phyloP scores from a whole-genome alignment of 352 stramenopile species.

The Phytophthora quininea region DNA sequence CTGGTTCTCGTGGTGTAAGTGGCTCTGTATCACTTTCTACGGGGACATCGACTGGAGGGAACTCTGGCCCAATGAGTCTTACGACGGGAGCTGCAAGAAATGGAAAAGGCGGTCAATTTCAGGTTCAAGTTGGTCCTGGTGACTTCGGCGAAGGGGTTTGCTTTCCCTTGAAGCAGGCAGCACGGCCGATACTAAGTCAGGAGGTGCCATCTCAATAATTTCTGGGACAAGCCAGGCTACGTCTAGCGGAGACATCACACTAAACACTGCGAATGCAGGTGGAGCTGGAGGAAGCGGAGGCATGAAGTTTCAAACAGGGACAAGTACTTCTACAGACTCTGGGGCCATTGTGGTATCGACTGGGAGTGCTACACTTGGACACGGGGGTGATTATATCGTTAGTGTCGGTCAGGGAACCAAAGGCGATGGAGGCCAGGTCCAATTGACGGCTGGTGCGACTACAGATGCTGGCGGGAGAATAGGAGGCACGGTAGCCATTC shows the following conservation, averaged over 20 bases:
- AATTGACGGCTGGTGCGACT: constrained; percentile 70
- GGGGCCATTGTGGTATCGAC: constrained; percentile 60
- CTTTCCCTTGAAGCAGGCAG: constrained; percentile 76
- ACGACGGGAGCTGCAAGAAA: constrained; percentile 53
- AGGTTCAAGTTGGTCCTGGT: constrained; percentile 64
- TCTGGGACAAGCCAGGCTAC: constrained; percentile 68
- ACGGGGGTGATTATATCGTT: constrained; percentile 61
- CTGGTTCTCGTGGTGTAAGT: constrained; percentile 58
- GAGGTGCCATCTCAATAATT: constrained; percentile 61
- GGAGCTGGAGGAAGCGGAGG: constrained; percentile 61
- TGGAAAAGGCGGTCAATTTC: constrained; percentile 60
- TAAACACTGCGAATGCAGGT: constrained; percentile 67
- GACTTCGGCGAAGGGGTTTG: constrained; percentile 84
- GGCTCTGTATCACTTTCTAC: constrained; percentile 45
- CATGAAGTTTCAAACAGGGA: constrained; percentile 64
- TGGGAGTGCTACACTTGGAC: constrained; percentile 61
- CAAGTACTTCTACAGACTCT: constrained; percentile 54
- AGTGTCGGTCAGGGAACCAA: constrained; percentile 59
- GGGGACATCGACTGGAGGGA: constrained; percentile 55
- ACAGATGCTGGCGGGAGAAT: constrained; percentile 44
- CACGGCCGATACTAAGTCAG: constrained; percentile 67
- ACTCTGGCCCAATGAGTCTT: constrained; percentile 62
- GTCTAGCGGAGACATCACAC: constrained; percentile 71
- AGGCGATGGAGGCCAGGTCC: constrained; percentile 66
- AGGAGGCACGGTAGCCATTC: constrained; percentile 54